phyloP scores from a whole-genome alignment of 352 stramenopile species.

The Elongisporangium anandrum region DNA sequence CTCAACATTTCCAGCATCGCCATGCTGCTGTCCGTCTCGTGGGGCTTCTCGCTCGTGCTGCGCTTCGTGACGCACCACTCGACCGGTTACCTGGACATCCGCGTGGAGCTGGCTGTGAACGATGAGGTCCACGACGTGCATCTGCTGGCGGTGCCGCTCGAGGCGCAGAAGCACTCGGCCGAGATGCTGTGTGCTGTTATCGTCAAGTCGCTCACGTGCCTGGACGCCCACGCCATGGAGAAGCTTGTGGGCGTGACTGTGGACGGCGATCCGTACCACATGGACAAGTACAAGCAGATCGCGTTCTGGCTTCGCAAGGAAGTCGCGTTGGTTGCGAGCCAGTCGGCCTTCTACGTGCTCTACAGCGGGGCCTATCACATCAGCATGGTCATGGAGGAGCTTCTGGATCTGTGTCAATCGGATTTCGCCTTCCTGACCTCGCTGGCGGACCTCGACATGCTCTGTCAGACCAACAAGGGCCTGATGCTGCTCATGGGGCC shows the following conservation, averaged over 20 bases:
- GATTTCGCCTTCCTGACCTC: conserved; percentile 35
- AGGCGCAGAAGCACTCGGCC: conserved; percentile 23
- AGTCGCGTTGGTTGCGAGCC: conserved; percentile 12
- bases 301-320: conserved; percentile 21
- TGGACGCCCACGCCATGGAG: conserved; percentile 30
- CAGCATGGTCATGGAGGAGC: conserved; percentile 36
- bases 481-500: conserved; percentile 17
- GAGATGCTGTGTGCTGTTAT: conserved; percentile 20
- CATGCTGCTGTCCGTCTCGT: conserved; percentile 26
- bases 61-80: conserved; percentile 30
- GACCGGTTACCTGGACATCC: conserved; percentile 36
- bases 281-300: conserved; percentile 27
- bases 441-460: conserved; percentile 26
- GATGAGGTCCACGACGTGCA: conserved; percentile 50
- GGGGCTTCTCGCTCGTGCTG: conserved; percentile 38
- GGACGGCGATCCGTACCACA: conserved; percentile 45
- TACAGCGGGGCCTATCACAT: conserved; percentile 37
- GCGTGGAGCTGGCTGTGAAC: conserved; percentile 29
- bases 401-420: conserved; percentile 32
- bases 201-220: conserved; percentile 18
- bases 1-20: conserved; percentile 33
- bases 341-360: conserved; percentile 35
- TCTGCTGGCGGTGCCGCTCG: conserved; percentile 29
- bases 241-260: conserved; percentile 44
- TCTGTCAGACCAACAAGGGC: conserved; percentile 16